Evolutionary conservation across 2,329 filamentous ascomycete species (phyloP).

Genomic region (Reticulascus tulasneorum): DNA sequence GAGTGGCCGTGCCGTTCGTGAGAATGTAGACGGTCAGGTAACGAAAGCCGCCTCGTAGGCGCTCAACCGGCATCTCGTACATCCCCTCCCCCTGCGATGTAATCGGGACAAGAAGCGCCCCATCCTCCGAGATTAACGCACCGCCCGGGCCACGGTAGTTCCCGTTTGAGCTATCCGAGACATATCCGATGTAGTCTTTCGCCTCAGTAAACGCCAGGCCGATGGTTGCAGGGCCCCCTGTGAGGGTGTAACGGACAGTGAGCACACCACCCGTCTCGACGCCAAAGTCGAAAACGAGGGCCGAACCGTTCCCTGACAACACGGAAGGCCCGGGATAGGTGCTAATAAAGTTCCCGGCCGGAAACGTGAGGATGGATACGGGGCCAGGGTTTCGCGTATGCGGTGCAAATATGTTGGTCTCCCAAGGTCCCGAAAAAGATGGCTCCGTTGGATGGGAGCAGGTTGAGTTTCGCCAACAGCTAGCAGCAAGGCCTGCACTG

Average conservation of each 20-base stretch:
- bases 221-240: constrained; percentile 30
- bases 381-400: neutral
- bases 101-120: constrained; percentile 41
- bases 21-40: constrained; percentile 44
- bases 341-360: too few relatives aligned
- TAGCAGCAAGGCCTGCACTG: too few relatives aligned
- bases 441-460: neutral
- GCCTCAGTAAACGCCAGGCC: constrained; percentile 45
- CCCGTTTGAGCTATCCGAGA: constrained; percentile 41
- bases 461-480: neutral
- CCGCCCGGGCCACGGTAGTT: too few relatives aligned
- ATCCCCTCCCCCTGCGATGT: constrained; percentile 25
- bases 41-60: constrained; percentile 49
- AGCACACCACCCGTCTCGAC: constrained; percentile 54
- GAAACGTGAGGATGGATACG: neutral
- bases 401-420: neutral
- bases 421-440: neutral
- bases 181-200: neutral
- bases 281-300: constrained; percentile 56
- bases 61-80: constrained; percentile 27
- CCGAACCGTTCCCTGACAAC: constrained; percentile 49
- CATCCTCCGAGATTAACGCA: too few relatives aligned
- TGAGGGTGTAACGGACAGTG: constrained; percentile 43
- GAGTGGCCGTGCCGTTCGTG: constrained; percentile 4
- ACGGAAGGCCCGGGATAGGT: too few relatives aligned